Evolutionary conservation across 2,329 filamentous ascomycete genomes (phyloP).

Genomic region (Penicillium sp.): DNA sequence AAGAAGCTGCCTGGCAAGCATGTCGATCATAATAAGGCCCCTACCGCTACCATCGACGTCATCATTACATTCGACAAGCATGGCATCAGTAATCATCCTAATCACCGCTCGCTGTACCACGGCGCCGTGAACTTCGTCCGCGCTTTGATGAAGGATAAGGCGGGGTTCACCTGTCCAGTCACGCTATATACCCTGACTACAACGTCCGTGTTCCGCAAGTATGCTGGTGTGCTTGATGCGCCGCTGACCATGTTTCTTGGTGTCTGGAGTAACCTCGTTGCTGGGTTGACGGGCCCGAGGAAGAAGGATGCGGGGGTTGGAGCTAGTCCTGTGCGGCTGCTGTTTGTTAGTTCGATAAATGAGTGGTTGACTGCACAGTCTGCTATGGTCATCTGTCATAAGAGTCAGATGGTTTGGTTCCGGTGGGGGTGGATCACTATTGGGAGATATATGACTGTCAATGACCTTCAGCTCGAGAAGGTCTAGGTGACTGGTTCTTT

Average conservation of each 20-base stretch:
- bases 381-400: slow-evolving; percentile 87
- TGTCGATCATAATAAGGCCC: slow-evolving; percentile 36
- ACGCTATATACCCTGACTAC: slow-evolving; percentile 81
- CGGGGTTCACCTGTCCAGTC: slow-evolving; percentile 69
- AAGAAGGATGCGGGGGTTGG: slow-evolving; percentile 1
- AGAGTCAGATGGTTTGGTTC: slow-evolving; percentile 99
- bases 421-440: slow-evolving; percentile 91
- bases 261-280: slow-evolving; percentile 39
- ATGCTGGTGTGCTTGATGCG: slow-evolving; percentile 71
- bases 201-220: slow-evolving; percentile 74
- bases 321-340: slow-evolving; percentile 50
- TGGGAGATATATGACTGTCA: slow-evolving; percentile 92
- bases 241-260: slow-evolving; percentile 65
- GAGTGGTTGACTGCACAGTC: slow-evolving; percentile 67
- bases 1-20: slow-evolving; percentile 33
- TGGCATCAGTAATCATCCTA: slow-evolving; percentile 85
- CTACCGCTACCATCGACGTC: slow-evolving; percentile 65
- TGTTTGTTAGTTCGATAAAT: slow-evolving; percentile 68
- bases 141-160: slow-evolving; percentile 59
- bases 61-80: slow-evolving; percentile 84
- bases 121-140: slow-evolving; percentile 73
- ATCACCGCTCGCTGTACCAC: slow-evolving; percentile 85
- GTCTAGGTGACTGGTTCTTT: slow-evolving; percentile 21
- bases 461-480: slow-evolving; percentile 70
- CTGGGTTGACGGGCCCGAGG: slow-evolving; percentile 4